Base-by-base conservation (phyloP, 106 monocot genomes). In the Allium fistulosum region DNA sequence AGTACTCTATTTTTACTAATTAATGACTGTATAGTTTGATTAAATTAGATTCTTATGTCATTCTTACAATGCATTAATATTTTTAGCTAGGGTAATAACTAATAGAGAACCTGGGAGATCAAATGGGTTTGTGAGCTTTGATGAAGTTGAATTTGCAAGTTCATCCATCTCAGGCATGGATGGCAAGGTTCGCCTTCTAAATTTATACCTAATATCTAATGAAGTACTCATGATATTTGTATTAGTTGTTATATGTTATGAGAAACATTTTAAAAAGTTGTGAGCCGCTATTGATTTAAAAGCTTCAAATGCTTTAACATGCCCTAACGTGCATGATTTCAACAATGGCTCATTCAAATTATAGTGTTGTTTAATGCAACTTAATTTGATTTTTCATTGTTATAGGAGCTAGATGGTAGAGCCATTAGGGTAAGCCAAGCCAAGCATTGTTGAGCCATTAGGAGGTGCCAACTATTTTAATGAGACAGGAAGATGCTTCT, bases 21-120 rank as follows among this genome's bases (percentile, higher is more conserved):
- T 17, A 3, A 22, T 7, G 26, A 61, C 37, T 61, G 0, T 9
- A 10, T 26, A 26, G 7, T 61, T 12, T 26, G 61, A 61, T 0
- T 26, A 12, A 61, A 17, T 7, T 26, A 0, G 61, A 0, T 22
- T 22, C 22, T 22, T 22, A 22, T 22, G 22, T 22, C 22, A 22
- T 45, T 8, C 0, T 45, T 45, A 48, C 10, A 17, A 11, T 65
- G 15, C 15, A 65, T 16, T 16, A 14, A 28, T 26, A 10, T 49
- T 49, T 65, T 49, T 83, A 97, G 96, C 86, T 11, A 77, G 72
- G 66, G 82, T 97, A 48, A 97, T 97, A 22, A 82, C 75, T 6
- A 91, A 92, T 51, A 84, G 96, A 76, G 88, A 88, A 11, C 74
- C 80, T 37, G 96, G 96, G 58, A 88, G 84, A 70, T 97, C 96